These are phyloP conservation scores for Triangularia verruculosa DNA, from an alignment of 2,329 filamentous ascomycete species.

Conservation along the genomic window DNA sequence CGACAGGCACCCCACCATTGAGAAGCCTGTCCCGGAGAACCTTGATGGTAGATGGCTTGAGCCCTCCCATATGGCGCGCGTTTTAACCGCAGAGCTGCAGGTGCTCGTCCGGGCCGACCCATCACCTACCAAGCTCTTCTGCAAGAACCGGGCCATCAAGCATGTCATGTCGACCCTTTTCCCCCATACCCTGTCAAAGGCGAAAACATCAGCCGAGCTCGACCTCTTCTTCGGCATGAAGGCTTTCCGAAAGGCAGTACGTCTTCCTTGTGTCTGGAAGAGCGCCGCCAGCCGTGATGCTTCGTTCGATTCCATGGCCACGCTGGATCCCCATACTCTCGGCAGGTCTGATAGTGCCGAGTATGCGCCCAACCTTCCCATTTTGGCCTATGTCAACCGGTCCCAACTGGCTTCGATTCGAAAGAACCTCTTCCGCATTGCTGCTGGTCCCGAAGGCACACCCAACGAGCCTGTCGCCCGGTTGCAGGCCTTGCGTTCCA, in stretches of 20 bases:
- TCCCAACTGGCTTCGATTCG: conserved; percentile 46
- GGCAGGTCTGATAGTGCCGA: conserved; percentile 25
- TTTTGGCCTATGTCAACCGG: conserved; percentile 49
- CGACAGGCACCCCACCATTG: conserved; percentile 40
- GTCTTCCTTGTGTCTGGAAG: conserved; percentile 51
- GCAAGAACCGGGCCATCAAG: conserved; percentile 42
- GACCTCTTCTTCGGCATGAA: conserved; percentile 49
- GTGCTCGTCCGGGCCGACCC: conserved; percentile 37
- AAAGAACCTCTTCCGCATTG: conserved; percentile 46
- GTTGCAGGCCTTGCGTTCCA: conserved; percentile 47
- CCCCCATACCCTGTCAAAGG: conserved; percentile 32
- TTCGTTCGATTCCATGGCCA: conserved; percentile 32
- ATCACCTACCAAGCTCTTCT: conserved; percentile 28
- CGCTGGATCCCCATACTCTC: conserved; percentile 21
- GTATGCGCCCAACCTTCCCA: conserved; percentile 31
- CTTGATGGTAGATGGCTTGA: conserved; percentile 19
- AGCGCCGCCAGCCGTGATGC: conserved; percentile 22
- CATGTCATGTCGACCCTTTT: conserved; percentile 46
- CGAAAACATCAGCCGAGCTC: conserved; percentile 41
- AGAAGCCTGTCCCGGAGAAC: conserved; percentile 39
- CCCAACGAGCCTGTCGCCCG: conserved; percentile 47
- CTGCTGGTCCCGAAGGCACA: conserved; percentile 38
- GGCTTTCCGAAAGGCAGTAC: conserved; percentile 44
- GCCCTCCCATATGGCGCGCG: conserved; percentile 43
- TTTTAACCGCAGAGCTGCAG: conserved; percentile 44